These are phyloP conservation scores for Naganishia randhawae DNA, from an alignment of 768 basidiomycete genomes.

Conservation along the genomic window DNA sequence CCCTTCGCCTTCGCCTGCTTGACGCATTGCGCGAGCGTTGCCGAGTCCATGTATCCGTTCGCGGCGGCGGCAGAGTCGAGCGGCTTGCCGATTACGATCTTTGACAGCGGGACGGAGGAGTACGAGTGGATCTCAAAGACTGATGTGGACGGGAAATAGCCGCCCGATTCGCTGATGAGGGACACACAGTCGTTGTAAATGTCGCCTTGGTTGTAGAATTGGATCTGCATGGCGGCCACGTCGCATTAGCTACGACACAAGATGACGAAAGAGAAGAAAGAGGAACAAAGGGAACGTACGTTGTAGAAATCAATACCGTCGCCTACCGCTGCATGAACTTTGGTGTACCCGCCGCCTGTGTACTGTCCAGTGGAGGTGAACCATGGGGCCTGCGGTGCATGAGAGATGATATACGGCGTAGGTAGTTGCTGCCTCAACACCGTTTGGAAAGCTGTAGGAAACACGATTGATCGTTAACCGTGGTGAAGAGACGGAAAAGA, in stretches of 20 bases:
- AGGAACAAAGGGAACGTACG: slow-evolving; percentile 5
- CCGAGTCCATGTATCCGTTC: slow-evolving; percentile 61
- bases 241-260: background rate
- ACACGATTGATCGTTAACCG: background rate
- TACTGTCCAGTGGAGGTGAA: slow-evolving; percentile 43
- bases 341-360: slow-evolving; percentile 58
- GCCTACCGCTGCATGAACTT: slow-evolving; percentile 59
- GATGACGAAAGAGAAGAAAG: slow-evolving; percentile 14
- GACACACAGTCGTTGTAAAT: slow-evolving; percentile 40
- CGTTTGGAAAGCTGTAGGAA: slow-evolving; percentile 39
- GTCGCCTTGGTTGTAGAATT: slow-evolving; percentile 50
- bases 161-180: slow-evolving; percentile 61
- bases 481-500: background rate
- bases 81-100: slow-evolving; percentile 75
- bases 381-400: slow-evolving; percentile 47
- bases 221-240: slow-evolving; percentile 34
- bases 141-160: slow-evolving; percentile 62
- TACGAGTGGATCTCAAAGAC: slow-evolving; percentile 61
- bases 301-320: slow-evolving; percentile 66
- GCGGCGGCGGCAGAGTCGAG: slow-evolving; percentile 57
- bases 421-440: slow-evolving; percentile 42
- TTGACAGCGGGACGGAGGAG: slow-evolving; percentile 59
- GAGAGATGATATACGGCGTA: slow-evolving; percentile 46
- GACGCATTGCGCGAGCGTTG: slow-evolving; percentile 62
- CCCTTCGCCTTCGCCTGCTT: slow-evolving; percentile 61